Conservation (phyloP, 768 basidiomycete genomes). For the Gymnopilus dilepis region DNA sequence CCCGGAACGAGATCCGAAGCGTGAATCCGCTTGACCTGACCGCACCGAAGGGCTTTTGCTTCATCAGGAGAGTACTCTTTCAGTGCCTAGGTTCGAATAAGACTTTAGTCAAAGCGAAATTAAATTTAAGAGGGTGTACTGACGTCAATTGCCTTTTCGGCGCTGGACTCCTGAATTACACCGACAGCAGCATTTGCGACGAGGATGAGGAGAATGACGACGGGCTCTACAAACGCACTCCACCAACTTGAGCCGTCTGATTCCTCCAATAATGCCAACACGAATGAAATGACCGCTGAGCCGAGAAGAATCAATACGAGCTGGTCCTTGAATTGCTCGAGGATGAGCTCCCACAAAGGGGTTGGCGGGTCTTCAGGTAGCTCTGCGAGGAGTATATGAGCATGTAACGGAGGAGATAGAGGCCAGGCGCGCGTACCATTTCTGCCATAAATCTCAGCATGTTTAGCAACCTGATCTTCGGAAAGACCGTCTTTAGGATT, state of each 20-base stretch:
- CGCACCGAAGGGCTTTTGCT: conserved; percentile 84
- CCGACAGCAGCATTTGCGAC: conserved; percentile 97
- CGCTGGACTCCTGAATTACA: conserved; percentile 95
- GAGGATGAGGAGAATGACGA: conserved; percentile 94
- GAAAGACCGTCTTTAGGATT: conserved; percentile 68
- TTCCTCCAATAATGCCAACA: conserved; percentile 88
- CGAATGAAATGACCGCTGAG: conserved; percentile 92
- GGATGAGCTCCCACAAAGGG: conserved; percentile 90
- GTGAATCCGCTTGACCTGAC: conserved; percentile 73
- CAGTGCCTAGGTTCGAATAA: conserved; percentile 70
- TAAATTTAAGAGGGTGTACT: conserved; percentile 36
- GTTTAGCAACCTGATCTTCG: conserved; percentile 67
- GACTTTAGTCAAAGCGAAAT: conserved; percentile 1
- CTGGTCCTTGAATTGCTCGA: conserved; percentile 99
- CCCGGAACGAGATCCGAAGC: conserved; percentile 93
- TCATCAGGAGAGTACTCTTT: conserved; percentile 98
- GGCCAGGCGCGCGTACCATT: conserved; percentile 61
- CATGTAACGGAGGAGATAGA: not conserved
- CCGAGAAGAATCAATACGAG: conserved; percentile 95
- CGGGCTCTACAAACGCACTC: conserved; percentile 93
- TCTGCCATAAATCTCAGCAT: conserved; percentile 82
- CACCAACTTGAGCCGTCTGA: conserved; percentile 65
- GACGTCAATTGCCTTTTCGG: conserved; percentile 97
- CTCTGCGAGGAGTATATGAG: conserved; percentile 57
- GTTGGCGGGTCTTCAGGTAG: conserved; percentile 92